Conservation (phyloP, 129 eudicot genomes). For the Centella asiatica region DNA sequence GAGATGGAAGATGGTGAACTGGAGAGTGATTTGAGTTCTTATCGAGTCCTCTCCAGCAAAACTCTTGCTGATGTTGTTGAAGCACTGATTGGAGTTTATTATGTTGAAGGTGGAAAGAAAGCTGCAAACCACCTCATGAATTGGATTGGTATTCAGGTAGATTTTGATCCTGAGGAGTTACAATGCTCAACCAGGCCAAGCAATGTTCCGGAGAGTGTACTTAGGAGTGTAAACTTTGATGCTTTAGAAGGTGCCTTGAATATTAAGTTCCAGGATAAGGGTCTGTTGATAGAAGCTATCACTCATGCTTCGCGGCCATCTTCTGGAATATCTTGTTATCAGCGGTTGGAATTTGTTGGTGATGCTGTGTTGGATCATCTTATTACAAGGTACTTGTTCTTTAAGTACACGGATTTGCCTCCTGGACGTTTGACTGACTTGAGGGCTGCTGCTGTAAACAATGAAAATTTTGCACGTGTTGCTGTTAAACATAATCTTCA, state of each 20-base stretch:
- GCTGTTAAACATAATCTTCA: conserved; percentile 93
- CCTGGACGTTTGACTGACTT: conserved; percentile 97
- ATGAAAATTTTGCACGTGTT: conserved; percentile 97
- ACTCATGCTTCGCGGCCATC: conserved; percentile 99
- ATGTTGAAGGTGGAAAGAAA: conserved; percentile 85
- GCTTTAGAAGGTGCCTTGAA: conserved; percentile 60
- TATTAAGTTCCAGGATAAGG: conserved; percentile 51
- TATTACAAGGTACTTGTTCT: conserved; percentile 84
- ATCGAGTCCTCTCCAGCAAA: conserved; percentile 91
- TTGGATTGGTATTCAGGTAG: conserved; percentile 91
- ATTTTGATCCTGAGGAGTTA: conserved; percentile 57
- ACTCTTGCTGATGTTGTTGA: conserved; percentile 97
- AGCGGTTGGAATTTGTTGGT: conserved; percentile 95
- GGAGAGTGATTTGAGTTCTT: conserved; percentile 84
- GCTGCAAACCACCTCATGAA: conserved; percentile 96
- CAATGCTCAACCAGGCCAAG: conserved; percentile 27
- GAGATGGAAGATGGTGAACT: conserved; percentile 97
- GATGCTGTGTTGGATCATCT: conserved; percentile 98
- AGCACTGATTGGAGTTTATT: conserved; percentile 86
- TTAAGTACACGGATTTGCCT: conserved; percentile 87
- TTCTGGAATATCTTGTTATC: conserved; percentile 97
- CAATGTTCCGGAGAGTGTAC: conserved; percentile 59
- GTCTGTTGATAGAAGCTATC: conserved; percentile 78
- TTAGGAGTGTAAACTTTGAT: conserved; percentile 70
- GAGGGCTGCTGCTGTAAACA: conserved; percentile 99